Evolutionary conservation across 257 asterid species (phyloP).

Genomic region (Petrea volubilis): DNA sequence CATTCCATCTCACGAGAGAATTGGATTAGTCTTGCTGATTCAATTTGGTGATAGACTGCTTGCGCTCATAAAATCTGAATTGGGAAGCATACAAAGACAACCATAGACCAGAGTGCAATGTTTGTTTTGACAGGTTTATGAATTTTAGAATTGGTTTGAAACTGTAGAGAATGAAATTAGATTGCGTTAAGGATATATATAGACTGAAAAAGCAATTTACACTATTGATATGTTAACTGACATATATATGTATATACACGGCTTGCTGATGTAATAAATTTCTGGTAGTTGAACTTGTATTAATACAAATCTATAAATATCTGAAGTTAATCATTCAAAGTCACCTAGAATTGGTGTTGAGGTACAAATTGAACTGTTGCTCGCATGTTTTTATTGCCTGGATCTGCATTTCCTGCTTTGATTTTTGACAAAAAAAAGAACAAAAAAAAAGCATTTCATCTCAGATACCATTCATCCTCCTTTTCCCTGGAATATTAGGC

Average conservation of each 20-base stretch:
- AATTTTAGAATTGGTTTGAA: not conserved
- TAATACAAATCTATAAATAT: not conserved
- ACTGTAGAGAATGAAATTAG: not conserved
- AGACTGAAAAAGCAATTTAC: not conserved
- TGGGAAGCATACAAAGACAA: not conserved
- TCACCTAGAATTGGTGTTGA: not conserved
- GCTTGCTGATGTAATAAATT: not conserved
- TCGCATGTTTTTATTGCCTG: not conserved
- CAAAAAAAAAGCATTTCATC: too few species aligned
- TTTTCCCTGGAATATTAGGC: not conserved
- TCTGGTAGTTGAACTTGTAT: not conserved
- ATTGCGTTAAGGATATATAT: not conserved
- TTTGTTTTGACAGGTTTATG: not conserved
- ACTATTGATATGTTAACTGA: too few species aligned
- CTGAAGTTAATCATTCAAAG: not conserved
- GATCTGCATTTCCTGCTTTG: not conserved
- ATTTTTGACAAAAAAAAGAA: not conserved
- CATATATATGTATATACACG: too few species aligned
- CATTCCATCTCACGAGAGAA: too few species aligned
- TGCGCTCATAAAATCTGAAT: not conserved
- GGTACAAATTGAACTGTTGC: not conserved
- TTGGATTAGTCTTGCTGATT: not conserved
- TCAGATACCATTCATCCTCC: not conserved
- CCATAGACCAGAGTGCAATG: not conserved
- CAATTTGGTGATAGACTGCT: not conserved